Conservation (phyloP, 192 early-diverging fungal species). For the Coemansia sp. region DNA sequence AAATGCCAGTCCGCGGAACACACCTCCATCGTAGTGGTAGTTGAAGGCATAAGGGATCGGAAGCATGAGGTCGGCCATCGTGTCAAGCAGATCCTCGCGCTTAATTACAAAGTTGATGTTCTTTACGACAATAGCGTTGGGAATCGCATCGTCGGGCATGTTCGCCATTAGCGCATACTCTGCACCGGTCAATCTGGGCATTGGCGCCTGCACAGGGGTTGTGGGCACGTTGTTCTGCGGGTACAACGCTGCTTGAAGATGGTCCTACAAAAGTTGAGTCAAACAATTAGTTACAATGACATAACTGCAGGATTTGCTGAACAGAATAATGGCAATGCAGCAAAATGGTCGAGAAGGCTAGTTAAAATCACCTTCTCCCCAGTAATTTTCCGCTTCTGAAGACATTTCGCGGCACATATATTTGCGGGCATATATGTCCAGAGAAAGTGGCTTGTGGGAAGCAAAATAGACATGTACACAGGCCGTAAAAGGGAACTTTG, state of each 20-base stretch:
- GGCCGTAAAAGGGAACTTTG: not conserved
- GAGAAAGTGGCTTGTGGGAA: not conserved
- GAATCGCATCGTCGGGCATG: conserved; percentile 60
- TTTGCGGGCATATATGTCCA: not conserved
- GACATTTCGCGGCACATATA: too few relatives aligned
- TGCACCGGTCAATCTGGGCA: conserved; percentile 40
- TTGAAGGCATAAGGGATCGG: conserved; percentile 79
- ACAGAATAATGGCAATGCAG: not conserved
- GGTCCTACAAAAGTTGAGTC: conserved; percentile 33
- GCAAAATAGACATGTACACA: conserved; percentile 1
- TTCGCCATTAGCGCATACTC: conserved; percentile 54
- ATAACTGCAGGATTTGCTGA: too few relatives aligned
- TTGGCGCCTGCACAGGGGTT: conserved; percentile 40
- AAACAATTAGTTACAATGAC: not conserved
- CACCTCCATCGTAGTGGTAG: conserved; percentile 77
- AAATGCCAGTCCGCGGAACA: conserved; percentile 79
- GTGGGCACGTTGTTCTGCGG: conserved; percentile 42
- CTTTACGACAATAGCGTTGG: conserved; percentile 78
- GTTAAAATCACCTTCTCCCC: too few relatives aligned
- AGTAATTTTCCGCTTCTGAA: too few relatives aligned
- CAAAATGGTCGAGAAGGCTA: not conserved
- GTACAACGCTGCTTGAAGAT: conserved; percentile 50
- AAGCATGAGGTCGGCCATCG: conserved; percentile 65
- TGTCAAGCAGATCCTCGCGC: conserved; percentile 69
- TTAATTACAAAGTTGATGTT: conserved; percentile 81